phyloP scores from a whole-genome alignment of 306 rosid genomes.

The Canavalia gladiata region DNA sequence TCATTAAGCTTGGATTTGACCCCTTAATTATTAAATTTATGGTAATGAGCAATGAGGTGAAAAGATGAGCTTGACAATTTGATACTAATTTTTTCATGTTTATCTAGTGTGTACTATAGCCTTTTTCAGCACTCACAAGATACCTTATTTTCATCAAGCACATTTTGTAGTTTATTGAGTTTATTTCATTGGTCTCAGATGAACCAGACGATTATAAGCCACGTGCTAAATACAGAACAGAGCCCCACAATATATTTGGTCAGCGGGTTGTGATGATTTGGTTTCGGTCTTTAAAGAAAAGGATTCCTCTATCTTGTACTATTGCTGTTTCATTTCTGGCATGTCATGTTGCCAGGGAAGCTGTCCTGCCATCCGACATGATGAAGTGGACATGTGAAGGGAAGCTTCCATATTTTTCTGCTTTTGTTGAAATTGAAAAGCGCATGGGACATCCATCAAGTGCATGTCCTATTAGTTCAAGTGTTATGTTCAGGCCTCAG shows the following conservation, averaged over 20 bases:
- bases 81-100: slow-evolving; percentile 6
- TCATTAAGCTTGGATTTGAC: slow-evolving; percentile 25
- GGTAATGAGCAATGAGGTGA: not conserved
- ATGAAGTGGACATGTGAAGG: slow-evolving; percentile 84
- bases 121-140: not conserved
- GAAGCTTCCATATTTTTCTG: slow-evolving; percentile 88
- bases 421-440: slow-evolving; percentile 76
- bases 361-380: slow-evolving; percentile 79
- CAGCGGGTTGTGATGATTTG: slow-evolving; percentile 71
- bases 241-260: slow-evolving; percentile 68
- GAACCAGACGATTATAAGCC: slow-evolving; percentile 56
- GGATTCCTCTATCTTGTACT: slow-evolving; percentile 68
- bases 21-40: slow-evolving; percentile 27
- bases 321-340: slow-evolving; percentile 76
- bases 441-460: slow-evolving; percentile 67
- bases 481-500: slow-evolving; percentile 75
- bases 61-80: not conserved
- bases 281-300: slow-evolving; percentile 73
- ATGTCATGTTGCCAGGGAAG: slow-evolving; percentile 88
- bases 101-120: slow-evolving; percentile 16
- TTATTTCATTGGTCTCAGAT: slow-evolving; percentile 59
- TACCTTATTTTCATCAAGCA: slow-evolving; percentile 32
- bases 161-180: slow-evolving; percentile 44
- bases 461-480: slow-evolving; percentile 84
- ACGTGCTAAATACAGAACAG: slow-evolving; percentile 52